Evolutionary conservation across 176 grass and related monocot species (phyloP).

Genomic region (Poa pratensis): DNA sequence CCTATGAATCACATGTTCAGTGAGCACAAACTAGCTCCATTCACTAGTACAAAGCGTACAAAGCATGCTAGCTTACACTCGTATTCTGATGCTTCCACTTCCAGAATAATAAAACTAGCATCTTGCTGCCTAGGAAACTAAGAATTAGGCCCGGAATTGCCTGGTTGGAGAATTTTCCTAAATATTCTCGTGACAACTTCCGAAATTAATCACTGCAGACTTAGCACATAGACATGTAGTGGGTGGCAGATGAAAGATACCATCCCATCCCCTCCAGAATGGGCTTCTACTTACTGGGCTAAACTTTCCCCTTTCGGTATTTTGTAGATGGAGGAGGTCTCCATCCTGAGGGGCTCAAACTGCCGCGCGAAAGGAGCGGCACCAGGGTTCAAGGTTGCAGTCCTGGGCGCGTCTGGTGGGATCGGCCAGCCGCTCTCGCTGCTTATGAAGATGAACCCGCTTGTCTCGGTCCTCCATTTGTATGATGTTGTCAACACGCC

Average conservation of each 20-base stretch:
- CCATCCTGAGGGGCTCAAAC: slow-evolving; percentile 45
- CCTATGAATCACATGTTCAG: neutral
- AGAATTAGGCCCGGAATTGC: neutral
- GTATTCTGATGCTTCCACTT: neutral
- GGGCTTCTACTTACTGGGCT: neutral
- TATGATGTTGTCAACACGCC: slow-evolving; percentile 89
- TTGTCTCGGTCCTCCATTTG: slow-evolving; percentile 81
- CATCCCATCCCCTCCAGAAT: neutral
- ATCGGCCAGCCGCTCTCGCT: slow-evolving; percentile 84
- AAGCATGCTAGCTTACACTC: no score
- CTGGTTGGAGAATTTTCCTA: neutral
- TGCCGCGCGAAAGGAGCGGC: slow-evolving; percentile 85
- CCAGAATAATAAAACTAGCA: neutral
- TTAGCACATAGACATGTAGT: neutral
- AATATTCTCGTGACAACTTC: neutral
- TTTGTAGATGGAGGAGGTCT: slow-evolving; percentile 56
- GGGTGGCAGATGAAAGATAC: neutral
- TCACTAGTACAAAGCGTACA: neutral
- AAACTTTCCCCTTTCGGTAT: slow-evolving; percentile 24
- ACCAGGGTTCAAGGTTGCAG: slow-evolving; percentile 81
- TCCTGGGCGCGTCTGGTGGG: slow-evolving; percentile 84
- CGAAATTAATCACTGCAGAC: neutral
- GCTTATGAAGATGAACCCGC: slow-evolving; percentile 92
- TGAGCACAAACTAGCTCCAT: neutral
- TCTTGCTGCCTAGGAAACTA: neutral